Evolutionary conservation across 768 basidiomycete species (phyloP), one percentile per base, ranked within the genome.

Genomic region (Russula olivacea): DNA sequence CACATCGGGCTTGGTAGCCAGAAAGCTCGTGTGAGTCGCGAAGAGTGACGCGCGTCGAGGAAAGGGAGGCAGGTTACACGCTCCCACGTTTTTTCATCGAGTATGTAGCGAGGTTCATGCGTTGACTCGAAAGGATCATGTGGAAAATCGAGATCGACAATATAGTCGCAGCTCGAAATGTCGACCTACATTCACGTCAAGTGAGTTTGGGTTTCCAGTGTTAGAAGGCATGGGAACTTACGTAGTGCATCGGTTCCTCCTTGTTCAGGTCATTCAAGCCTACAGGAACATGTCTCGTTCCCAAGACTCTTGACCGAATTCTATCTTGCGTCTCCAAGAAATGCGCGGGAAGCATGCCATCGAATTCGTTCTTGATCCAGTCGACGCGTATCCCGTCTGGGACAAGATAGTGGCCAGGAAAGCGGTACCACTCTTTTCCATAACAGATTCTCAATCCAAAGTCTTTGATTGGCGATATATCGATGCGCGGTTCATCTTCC

Each of bases 361-460:
- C 81, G 68, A 98, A 98, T 61, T 89, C 93, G 74, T 89, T 93
- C 77, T 93, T 91, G 73, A 98, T 78, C 74, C 93, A 98, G 61
- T 87, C 81, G n/a, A 96, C 85, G 30, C 84, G 80, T 61, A 98
- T 76, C 30, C 84, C 89, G 61, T 87, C 82, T 1, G 95, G 94
- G 23, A 98, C 81, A 53, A 96, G 81, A 74, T 89, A 98, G 72
- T 89, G 88, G 4, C 92, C 85, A 3, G 94, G 91, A 79, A 93
- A 99, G 25, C 96, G 82, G 71, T 98, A 79, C 97, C 97, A 99
- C 75, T 99, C 97, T 73, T 94, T 95, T 53, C 88, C 92, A 55
- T 89, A 79, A 75, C 97, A 99, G 1, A 99, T 71, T 32, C 79
- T 83, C 61, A 98, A 75, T 61, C 85, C 81, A 69, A 94, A 84